phyloP scores from a whole-genome alignment of 345 rosid species.

The Atalantia buxifolia region DNA sequence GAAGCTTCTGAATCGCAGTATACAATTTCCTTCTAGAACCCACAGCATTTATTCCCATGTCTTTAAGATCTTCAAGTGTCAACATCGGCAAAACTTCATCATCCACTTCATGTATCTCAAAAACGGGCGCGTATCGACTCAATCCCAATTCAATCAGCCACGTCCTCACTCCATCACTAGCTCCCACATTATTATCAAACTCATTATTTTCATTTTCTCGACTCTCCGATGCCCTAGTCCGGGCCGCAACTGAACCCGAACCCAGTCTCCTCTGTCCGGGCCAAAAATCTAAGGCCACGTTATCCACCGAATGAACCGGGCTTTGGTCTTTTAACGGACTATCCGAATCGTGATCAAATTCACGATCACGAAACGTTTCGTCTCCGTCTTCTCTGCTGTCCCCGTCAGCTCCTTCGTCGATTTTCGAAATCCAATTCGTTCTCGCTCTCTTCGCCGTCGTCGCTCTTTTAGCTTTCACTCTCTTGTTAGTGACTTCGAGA shows the following conservation, averaged over 20 bases:
- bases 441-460: constrained; percentile 37
- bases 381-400: constrained; percentile 38
- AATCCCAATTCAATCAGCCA: constrained; percentile 64
- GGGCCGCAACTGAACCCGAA: constrained; percentile 14
- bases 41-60: constrained; percentile 76
- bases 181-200: constrained; percentile 23
- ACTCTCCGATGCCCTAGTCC: constrained; percentile 35
- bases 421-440: constrained; percentile 46
- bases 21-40: constrained; percentile 73
- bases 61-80: constrained; percentile 76
- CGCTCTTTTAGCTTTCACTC: constrained; percentile 38
- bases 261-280: constrained; percentile 32
- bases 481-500: constrained; percentile 30
- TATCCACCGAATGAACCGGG: constrained; percentile 40
- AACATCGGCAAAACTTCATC: constrained; percentile 70
- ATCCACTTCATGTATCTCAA: constrained; percentile 74
- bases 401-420: constrained; percentile 33
- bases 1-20: constrained; percentile 66
- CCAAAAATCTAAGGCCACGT: constrained; percentile 36
- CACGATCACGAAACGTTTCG: constrained; percentile 43
- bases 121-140: constrained; percentile 67
- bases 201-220: constrained; percentile 30
- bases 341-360: constrained; percentile 47
- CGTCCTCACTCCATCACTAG: constrained; percentile 48
- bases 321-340: constrained; percentile 45